These are phyloP conservation scores for Poa annua DNA, from an alignment of 176 grass and related monocot species.

Conservation along the genomic window DNA sequence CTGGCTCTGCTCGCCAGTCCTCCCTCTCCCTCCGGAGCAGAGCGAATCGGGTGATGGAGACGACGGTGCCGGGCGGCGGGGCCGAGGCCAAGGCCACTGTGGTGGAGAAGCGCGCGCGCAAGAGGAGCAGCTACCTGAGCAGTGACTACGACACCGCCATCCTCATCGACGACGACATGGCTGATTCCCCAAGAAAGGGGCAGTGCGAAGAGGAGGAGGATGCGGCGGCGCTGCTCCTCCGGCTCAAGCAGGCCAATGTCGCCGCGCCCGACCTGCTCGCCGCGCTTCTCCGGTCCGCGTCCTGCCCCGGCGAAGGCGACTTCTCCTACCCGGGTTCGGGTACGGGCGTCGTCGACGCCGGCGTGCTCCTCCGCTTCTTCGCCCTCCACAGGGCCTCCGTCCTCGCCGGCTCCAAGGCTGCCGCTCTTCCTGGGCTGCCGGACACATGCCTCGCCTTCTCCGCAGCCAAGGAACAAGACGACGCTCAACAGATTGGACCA, in stretches of 20 bases:
- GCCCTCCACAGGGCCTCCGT: neutral
- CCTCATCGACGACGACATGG: neutral
- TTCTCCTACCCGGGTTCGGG: neutral
- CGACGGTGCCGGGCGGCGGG: no score
- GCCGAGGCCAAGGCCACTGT: no score
- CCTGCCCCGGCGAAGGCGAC: neutral
- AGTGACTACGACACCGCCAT: neutral
- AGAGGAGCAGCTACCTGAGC: conserved; percentile 84
- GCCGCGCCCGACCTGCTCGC: conserved; percentile 31
- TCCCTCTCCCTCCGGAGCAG: no score
- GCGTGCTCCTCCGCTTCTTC: conserved; percentile 32
- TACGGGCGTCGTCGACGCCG: neutral
- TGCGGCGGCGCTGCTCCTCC: conserved; percentile 10
- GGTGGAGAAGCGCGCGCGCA: conserved; percentile 73
- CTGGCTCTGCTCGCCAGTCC: no score
- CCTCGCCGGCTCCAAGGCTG: neutral
- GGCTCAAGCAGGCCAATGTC: conserved; percentile 16
- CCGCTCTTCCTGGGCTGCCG: neutral
- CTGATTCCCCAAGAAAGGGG: neutral
- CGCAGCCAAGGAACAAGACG: neutral
- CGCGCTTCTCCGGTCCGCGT: conserved; percentile 1
- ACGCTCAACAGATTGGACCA: neutral
- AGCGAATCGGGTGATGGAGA: no score
- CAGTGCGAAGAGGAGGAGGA: neutral
- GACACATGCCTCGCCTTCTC: neutral